These are phyloP conservation scores for Mimosa pudica DNA, from an alignment of 306 rosid genomes.

Conservation along the genomic window DNA sequence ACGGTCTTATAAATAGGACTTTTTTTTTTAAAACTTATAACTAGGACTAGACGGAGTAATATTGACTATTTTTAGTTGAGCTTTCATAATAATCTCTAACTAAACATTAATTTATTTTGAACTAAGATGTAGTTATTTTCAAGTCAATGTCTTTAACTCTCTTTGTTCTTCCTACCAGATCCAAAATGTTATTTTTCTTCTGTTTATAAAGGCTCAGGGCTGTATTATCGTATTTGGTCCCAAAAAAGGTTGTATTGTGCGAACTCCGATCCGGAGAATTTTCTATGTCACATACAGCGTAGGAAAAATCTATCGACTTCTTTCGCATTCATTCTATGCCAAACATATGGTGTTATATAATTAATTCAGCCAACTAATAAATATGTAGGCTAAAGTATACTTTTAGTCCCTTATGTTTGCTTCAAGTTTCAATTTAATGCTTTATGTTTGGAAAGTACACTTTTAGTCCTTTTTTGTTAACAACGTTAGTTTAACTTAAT, in stretches of 20 bases:
- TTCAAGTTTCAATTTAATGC: no score
- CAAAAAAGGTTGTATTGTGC: no score
- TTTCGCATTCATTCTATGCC: constrained; percentile 8
- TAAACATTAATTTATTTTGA: neutral
- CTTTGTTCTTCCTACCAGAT: neutral
- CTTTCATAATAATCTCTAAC: neutral
- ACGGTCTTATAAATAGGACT: no score
- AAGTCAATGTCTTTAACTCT: neutral
- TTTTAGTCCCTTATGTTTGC: no score
- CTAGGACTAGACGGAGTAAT: neutral
- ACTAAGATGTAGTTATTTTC: neutral
- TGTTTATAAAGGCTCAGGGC: constrained; percentile 10
- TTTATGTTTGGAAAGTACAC: no score
- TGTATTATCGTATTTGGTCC: neutral
- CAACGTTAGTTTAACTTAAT: no score
- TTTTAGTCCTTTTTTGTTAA: no score
- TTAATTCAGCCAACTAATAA: neutral
- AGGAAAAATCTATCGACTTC: constrained; percentile 28
- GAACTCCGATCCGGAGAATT: constrained; percentile 10
- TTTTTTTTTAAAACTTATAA: no score
- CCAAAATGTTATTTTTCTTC: neutral
- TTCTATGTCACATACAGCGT: constrained; percentile 13
- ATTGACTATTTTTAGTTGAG: neutral
- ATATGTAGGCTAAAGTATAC: no score
- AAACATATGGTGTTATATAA: neutral